These are phyloP conservation scores for Pseudogymnoascus pannorum DNA, from an alignment of 2,329 filamentous ascomycete species.

Conservation along the genomic window DNA sequence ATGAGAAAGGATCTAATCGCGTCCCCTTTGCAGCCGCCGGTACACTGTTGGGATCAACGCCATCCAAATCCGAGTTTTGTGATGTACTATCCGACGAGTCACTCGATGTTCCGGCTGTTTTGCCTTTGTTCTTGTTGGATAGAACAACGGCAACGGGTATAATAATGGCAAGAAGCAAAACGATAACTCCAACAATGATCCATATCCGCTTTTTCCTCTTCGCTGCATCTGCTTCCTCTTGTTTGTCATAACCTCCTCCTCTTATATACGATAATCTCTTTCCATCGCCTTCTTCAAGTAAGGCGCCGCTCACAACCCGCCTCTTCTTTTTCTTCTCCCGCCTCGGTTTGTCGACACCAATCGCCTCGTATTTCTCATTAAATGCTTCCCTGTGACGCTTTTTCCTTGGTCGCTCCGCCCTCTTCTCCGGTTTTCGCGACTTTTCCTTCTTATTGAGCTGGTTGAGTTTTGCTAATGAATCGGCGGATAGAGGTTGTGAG, in stretches of 20 bases:
- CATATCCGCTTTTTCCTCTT: constrained; percentile 53
- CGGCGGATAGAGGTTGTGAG: constrained; percentile 25
- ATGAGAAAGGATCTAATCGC: constrained; percentile 77
- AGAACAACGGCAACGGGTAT: constrained; percentile 61
- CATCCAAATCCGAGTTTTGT: constrained; percentile 38
- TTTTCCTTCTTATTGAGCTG: constrained; percentile 20
- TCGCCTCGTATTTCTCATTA: constrained; percentile 19
- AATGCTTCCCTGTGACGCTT: constrained; percentile 19
- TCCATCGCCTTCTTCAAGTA: constrained; percentile 59
- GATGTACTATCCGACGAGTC: constrained; percentile 18
- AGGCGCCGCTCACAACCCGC: constrained; percentile 61
- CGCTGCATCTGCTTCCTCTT: constrained; percentile 39
- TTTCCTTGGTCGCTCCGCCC: constrained; percentile 12
- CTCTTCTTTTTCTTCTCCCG: constrained; percentile 39
- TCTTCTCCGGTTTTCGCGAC: constrained; percentile 13
- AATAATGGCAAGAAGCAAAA: constrained; percentile 56
- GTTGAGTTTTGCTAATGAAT: constrained; percentile 27
- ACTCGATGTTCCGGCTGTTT: not conserved
- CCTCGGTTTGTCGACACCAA: constrained; percentile 22
- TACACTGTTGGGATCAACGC: constrained; percentile 39
- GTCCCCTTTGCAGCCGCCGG: constrained; percentile 63
- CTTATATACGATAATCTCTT: constrained; percentile 45
- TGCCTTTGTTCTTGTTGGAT: constrained; percentile 49
- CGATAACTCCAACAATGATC: constrained; percentile 47
- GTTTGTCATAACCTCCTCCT: constrained; percentile 37